Conservation (phyloP, 345 rosid genomes). For the Eucalyptus erythrocorys region DNA sequence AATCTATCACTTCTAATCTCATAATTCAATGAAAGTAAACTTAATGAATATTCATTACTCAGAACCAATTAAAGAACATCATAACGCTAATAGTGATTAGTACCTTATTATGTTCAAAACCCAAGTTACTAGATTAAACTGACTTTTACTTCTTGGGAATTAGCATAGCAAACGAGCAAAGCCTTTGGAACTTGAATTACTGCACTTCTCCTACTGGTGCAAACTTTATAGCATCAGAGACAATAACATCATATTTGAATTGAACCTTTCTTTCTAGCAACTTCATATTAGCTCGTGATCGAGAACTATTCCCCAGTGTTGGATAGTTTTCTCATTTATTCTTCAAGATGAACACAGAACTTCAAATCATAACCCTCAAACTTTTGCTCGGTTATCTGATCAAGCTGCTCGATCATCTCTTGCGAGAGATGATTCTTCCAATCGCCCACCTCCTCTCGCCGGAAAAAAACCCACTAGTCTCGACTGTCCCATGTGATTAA, state of each 20-base stretch:
- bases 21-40: not conserved
- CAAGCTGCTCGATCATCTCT: constrained; percentile 7
- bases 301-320: not conserved
- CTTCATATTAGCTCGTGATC: not conserved
- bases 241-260: too few species aligned
- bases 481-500: not conserved
- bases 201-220: not conserved
- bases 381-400: constrained; percentile 3
- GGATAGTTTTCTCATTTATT: not conserved
- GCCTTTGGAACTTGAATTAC: not conserved
- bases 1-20: not conserved
- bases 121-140: not conserved
- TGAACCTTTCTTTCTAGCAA: not conserved
- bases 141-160: not conserved
- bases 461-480: not conserved
- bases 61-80: not conserved
- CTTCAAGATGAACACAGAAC: not conserved
- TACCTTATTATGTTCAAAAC: not conserved
- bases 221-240: not conserved
- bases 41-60: not conserved
- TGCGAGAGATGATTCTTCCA: constrained; percentile 2
- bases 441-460: constrained; percentile 10
- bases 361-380: constrained; percentile 3
- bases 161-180: not conserved
- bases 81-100: not conserved